These are phyloP conservation scores for Penicillium cosmopolitanum DNA, from an alignment of 495 filamentous ascomycete genomes.

Conservation along the genomic window DNA sequence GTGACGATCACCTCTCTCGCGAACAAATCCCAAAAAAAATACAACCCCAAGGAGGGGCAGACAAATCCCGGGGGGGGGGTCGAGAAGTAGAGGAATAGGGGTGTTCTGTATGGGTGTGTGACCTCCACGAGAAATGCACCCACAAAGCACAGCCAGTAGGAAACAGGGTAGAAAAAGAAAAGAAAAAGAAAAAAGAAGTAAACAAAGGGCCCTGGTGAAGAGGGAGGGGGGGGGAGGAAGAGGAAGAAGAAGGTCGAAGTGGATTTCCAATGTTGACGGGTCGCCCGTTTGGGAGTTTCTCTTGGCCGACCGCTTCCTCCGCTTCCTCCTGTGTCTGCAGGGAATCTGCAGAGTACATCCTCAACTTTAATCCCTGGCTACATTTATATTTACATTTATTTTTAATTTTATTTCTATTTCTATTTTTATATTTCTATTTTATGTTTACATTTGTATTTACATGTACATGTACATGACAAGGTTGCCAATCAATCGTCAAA, in stretches of 20 bases:
- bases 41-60: slow-evolving; percentile 37
- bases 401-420: neutral
- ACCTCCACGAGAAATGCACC: neutral
- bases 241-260: slow-evolving; percentile 9
- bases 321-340: slow-evolving; percentile 11
- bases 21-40: slow-evolving; percentile 4
- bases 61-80: slow-evolving; percentile 20
- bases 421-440: neutral
- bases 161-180: slow-evolving; percentile 9
- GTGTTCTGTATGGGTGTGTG: neutral
- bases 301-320: slow-evolving; percentile 19
- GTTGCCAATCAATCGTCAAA: neutral
- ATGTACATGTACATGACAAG: neutral
- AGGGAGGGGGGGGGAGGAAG: slow-evolving; percentile 3
- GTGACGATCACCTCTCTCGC: neutral
- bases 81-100: slow-evolving; percentile 11
- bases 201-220: slow-evolving; percentile 6
- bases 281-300: slow-evolving; percentile 16
- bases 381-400: neutral
- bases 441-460: neutral
- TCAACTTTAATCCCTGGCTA: slow-evolving; percentile 1
- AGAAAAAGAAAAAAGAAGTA: slow-evolving; percentile 5
- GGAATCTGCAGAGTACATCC: neutral
- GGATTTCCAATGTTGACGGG: slow-evolving; percentile 18
- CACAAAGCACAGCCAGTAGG: neutral